These are phyloP conservation scores for Leccinum arenicola DNA, from an alignment of 768 basidiomycete species.

Conservation along the genomic window DNA sequence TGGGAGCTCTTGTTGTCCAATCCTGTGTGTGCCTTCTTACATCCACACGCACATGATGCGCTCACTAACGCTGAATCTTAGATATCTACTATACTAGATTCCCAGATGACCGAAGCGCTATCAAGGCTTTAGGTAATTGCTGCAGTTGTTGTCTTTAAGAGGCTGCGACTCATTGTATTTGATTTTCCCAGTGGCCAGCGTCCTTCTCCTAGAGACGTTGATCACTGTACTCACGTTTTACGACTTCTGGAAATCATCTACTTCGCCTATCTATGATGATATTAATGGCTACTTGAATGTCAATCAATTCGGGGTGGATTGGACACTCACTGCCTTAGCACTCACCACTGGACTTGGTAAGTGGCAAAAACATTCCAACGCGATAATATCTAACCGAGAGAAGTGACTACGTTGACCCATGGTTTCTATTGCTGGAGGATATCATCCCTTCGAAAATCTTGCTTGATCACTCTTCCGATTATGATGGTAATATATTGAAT, in stretches of 20 bases:
- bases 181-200: slow-evolving; percentile 15
- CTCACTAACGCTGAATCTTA: not conserved
- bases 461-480: slow-evolving; percentile 3
- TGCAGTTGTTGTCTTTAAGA: not conserved
- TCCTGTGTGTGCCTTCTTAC: not conserved
- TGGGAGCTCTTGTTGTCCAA: not conserved
- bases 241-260: slow-evolving; percentile 7
- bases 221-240: slow-evolving; percentile 13
- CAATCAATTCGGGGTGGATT: not conserved
- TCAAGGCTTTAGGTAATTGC: not conserved
- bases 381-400: not conserved
- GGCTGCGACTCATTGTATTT: not conserved
- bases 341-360: slow-evolving; percentile 20
- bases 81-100: not conserved
- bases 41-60: not conserved
- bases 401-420: slow-evolving; percentile 5
- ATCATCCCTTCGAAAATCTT: slow-evolving; percentile 1
- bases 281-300: not conserved
- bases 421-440: slow-evolving; percentile 26
- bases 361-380: not conserved
- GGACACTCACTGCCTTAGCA: not conserved
- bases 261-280: not conserved
- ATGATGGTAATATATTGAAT: slow-evolving; percentile 13
- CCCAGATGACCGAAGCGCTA: not conserved
- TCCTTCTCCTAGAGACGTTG: slow-evolving; percentile 17